Evolutionary conservation across 352 stramenopile genomes (phyloP).

Genomic region (Phytopythium montanum): DNA sequence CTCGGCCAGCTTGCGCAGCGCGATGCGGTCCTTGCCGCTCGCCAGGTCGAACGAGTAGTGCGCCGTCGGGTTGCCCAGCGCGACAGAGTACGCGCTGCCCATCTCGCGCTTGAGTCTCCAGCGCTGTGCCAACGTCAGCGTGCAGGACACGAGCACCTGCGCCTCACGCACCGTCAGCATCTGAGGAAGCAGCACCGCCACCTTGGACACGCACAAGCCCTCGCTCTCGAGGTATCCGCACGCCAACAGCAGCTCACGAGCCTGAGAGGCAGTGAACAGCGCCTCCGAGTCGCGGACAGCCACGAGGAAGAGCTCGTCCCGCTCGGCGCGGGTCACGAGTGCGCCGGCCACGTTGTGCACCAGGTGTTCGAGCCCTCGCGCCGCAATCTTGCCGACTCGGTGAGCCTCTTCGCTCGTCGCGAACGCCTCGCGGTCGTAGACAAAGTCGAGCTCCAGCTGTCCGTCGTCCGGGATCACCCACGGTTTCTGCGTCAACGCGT

Average conservation of each 20-base stretch:
- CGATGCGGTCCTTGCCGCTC: constrained; percentile 70
- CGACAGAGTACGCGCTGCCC: constrained; percentile 78
- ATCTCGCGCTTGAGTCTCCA: constrained; percentile 79
- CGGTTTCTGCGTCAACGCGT: constrained; percentile 48
- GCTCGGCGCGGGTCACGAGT: constrained; percentile 51
- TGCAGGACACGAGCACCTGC: constrained; percentile 60
- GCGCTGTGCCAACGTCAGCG: constrained; percentile 63
- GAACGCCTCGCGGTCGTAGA: constrained; percentile 75
- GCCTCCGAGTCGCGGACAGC: constrained; percentile 77
- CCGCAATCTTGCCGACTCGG: constrained; percentile 56
- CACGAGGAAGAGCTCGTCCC: constrained; percentile 76
- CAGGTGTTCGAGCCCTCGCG: constrained; percentile 61
- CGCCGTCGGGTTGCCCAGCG: constrained; percentile 82
- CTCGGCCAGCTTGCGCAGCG: constrained; percentile 77
- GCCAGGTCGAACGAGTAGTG: constrained; percentile 78
- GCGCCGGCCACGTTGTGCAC: constrained; percentile 65
- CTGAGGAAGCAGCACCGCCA: constrained; percentile 73
- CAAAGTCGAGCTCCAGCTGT: constrained; percentile 67
- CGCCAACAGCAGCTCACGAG: constrained; percentile 75
- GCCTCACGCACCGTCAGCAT: constrained; percentile 84
- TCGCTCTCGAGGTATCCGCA: constrained; percentile 60
- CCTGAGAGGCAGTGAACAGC: constrained; percentile 73
- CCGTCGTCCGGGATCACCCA: constrained; percentile 67
- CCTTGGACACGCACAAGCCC: constrained; percentile 54
- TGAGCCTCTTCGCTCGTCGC: constrained; percentile 48